Conservation (phyloP, 768 basidiomycete genomes). For the Neoboletus brunneissimus region DNA sequence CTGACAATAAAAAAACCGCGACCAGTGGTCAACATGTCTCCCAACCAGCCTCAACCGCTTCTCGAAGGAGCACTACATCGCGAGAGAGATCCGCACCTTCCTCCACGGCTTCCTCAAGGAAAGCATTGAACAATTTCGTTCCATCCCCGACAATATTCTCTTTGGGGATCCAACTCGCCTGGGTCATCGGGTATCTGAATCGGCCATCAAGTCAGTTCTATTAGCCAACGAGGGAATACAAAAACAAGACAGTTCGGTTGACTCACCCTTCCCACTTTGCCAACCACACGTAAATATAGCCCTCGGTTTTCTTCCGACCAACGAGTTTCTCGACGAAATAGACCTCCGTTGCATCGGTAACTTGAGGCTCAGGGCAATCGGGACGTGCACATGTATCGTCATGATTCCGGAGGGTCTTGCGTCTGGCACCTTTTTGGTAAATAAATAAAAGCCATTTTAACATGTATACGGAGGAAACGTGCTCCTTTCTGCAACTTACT, state of each 20-base stretch:
- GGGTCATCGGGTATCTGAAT: conserved; percentile 25
- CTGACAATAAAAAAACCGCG: background rate
- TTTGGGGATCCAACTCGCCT: conserved; percentile 32
- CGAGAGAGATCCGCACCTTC: conserved; percentile 21
- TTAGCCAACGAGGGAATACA: background rate
- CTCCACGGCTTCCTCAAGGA: conserved; percentile 13
- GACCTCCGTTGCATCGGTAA: conserved; percentile 4
- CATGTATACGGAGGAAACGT: background rate
- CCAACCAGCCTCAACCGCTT: conserved; percentile 25
- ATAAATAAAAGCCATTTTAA: background rate
- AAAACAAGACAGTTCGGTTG: background rate
- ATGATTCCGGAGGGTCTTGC: conserved; percentile 7
- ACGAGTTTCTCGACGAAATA: conserved; percentile 31
- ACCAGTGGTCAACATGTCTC: background rate
- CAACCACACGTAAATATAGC: conserved; percentile 23
- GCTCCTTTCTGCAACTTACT: background rate
- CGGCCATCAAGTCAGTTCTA: background rate
- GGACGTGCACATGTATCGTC: conserved; percentile 25
- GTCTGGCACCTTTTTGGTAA: conserved; percentile 13
- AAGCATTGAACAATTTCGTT: conserved; percentile 12
- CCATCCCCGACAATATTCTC: conserved; percentile 26
- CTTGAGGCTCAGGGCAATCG: conserved; percentile 20
- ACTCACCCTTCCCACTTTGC: conserved; percentile 35
- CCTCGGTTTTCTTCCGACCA: conserved; percentile 21
- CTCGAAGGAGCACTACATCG: conserved; percentile 19